Conservation (phyloP, 345 rosid species). For the Ailanthus altissimus region DNA sequence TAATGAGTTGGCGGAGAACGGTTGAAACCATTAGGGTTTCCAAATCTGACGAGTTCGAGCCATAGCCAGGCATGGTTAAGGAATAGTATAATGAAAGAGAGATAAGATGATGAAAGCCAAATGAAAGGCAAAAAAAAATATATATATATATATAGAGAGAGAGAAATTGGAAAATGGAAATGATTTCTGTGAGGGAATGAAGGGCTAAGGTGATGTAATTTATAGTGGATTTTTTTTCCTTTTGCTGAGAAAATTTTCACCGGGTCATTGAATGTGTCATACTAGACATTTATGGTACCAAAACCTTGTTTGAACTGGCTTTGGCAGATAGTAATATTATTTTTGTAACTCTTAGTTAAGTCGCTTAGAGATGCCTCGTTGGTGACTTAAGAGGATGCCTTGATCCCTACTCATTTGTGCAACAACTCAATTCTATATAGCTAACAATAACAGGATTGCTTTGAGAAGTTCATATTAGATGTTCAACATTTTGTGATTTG, state of each 20-base stretch:
- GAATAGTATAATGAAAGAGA: background rate
- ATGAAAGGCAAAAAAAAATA: background rate
- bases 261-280: background rate
- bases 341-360: background rate
- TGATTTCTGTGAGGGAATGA: background rate
- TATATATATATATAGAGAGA: no score
- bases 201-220: background rate
- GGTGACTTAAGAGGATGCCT: no score
- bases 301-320: background rate
- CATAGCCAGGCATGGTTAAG: slow-evolving; percentile 10
- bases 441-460: background rate
- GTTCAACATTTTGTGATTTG: no score
- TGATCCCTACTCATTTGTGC: background rate
- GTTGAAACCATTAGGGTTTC: background rate
- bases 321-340: background rate
- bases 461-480: background rate
- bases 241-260: background rate
- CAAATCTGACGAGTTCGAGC: background rate
- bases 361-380: background rate
- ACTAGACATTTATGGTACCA: slow-evolving; percentile 2
- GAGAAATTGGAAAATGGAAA: background rate
- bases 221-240: background rate
- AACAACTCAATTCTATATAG: no score
- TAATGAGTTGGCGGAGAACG: background rate
- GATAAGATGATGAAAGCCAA: no score